Evolutionary conservation across 2,329 filamentous ascomycete species (phyloP).

Genomic region (Madurella fahalii): DNA sequence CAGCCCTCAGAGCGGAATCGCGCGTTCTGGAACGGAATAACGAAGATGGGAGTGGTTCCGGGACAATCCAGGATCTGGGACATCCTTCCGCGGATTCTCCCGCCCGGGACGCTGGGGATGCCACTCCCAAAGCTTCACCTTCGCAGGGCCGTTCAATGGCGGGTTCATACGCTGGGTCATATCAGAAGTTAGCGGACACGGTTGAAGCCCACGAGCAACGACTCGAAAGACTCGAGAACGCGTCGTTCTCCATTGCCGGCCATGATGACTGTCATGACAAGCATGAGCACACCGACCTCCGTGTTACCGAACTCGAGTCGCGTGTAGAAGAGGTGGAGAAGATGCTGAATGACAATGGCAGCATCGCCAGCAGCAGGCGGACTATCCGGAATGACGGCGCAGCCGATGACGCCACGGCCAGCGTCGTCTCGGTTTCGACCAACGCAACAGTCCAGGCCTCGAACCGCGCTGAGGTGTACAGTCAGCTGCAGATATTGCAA

Average conservation of each 20-base stretch:
- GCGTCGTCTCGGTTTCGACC: conserved; percentile 45
- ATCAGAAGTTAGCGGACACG: conserved; percentile 47
- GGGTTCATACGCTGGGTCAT: conserved; percentile 27
- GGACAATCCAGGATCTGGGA: conserved; percentile 1
- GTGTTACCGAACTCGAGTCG: conserved; percentile 65
- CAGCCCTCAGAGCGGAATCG: conserved; percentile 18
- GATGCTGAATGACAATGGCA: conserved; percentile 45
- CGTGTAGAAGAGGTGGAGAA: conserved; percentile 58
- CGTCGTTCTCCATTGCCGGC: conserved; percentile 62
- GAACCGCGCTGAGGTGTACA: conserved; percentile 45
- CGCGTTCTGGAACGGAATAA: neutral
- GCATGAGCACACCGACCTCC: conserved; percentile 62
- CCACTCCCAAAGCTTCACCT: conserved; percentile 10
- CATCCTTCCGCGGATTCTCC: neutral
- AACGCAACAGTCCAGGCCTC: conserved; percentile 37
- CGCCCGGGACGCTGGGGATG: conserved; percentile 3
- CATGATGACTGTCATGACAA: conserved; percentile 67
- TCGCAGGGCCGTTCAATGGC: conserved; percentile 12
- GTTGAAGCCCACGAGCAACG: conserved; percentile 60
- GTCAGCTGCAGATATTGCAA: conserved; percentile 47
- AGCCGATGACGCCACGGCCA: conserved; percentile 43
- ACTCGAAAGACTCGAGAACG: conserved; percentile 64
- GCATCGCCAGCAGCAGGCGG: conserved; percentile 35
- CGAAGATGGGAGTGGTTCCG: conserved; percentile 2
- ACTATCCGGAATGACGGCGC: conserved; percentile 32